Evolutionary conservation across 2,329 filamentous ascomycete genomes (phyloP).

Genomic region (Bipolaris cookei): DNA sequence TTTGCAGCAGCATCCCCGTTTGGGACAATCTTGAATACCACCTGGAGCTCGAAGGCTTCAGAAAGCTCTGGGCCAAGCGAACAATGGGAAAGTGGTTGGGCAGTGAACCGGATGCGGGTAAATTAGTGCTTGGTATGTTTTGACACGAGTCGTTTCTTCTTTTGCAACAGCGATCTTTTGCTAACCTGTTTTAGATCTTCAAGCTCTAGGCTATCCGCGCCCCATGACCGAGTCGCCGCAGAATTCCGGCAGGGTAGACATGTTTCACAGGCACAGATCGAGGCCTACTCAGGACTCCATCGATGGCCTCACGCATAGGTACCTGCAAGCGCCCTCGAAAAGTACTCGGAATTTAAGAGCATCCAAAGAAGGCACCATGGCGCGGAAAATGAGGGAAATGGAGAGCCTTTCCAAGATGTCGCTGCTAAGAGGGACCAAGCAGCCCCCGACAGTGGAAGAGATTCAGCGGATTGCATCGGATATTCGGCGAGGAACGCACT

Average conservation of each 20-base stretch:
- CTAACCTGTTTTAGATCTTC: conserved; percentile 26
- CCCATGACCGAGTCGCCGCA: background rate
- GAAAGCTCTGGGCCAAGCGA: conserved; percentile 33
- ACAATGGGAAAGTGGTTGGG: conserved; percentile 30
- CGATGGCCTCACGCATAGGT: background rate
- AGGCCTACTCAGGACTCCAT: background rate
- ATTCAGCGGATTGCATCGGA: conserved; percentile 32
- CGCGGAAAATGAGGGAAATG: conserved; percentile 8
- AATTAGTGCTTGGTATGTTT: conserved; percentile 31
- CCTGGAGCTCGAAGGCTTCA: conserved; percentile 31
- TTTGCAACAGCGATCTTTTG: background rate
- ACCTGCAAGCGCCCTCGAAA: background rate
- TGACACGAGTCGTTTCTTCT: background rate
- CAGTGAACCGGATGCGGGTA: conserved; percentile 30
- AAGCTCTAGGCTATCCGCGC: conserved; percentile 6
- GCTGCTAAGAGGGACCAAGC: conserved; percentile 3
- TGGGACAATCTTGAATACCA: conserved; percentile 29
- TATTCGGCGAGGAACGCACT: conserved; percentile 29
- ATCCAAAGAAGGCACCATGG: background rate
- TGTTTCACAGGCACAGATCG: background rate
- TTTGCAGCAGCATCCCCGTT: conserved; percentile 30
- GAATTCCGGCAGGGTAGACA: background rate
- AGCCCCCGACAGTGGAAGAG: conserved; percentile 31
- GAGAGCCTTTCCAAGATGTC: conserved; percentile 4
- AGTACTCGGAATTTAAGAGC: background rate